Percentiles rank a stretch among this genome's conserved stretches.
Evolutionary conservation across 2,329 filamentous ascomycete genomes (phyloP).

Genomic region (Botrytis fragariae): DNA sequence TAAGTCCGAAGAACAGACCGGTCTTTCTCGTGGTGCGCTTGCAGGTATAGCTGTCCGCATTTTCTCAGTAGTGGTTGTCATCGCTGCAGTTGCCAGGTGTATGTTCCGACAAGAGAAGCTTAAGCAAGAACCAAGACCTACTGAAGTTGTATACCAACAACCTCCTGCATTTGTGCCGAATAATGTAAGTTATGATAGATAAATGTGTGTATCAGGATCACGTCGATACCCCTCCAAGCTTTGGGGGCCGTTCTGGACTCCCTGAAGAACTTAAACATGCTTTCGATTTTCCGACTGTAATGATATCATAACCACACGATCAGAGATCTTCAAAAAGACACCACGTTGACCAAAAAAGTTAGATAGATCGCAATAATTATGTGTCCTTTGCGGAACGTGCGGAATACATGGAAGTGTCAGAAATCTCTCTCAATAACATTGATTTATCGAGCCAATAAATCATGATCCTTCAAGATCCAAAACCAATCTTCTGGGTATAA

Average conservation of each 20-base stretch:
- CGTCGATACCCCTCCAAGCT: neutral
- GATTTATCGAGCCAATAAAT: neutral
- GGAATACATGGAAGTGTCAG: neutral
- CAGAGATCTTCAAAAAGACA: neutral
- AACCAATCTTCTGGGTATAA: too few species aligned
- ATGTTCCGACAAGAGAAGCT: neutral
- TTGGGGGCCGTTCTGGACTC: neutral
- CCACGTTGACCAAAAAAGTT: neutral
- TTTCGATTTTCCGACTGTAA: neutral
- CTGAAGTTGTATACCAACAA: neutral
- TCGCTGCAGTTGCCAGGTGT: neutral
- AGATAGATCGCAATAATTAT: neutral
- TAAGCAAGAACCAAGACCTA: neutral
- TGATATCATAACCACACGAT: neutral
- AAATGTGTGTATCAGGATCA: neutral
- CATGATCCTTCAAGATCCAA: neutral
- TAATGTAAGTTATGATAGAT: neutral
- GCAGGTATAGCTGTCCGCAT: neutral
- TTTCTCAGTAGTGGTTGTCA: neutral
- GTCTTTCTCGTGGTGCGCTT: neutral
- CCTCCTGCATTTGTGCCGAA: neutral
- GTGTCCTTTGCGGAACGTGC: neutral
- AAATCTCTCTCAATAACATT: neutral
- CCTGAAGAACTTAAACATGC: neutral
- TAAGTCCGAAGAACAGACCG: neutral